A percentile compares a stretch with the other conserved stretches of the same genome.
These are phyloP conservation scores for Exophiala oligosperma DNA, from an alignment of 2,329 filamentous ascomycete genomes.

Conservation along the genomic window DNA sequence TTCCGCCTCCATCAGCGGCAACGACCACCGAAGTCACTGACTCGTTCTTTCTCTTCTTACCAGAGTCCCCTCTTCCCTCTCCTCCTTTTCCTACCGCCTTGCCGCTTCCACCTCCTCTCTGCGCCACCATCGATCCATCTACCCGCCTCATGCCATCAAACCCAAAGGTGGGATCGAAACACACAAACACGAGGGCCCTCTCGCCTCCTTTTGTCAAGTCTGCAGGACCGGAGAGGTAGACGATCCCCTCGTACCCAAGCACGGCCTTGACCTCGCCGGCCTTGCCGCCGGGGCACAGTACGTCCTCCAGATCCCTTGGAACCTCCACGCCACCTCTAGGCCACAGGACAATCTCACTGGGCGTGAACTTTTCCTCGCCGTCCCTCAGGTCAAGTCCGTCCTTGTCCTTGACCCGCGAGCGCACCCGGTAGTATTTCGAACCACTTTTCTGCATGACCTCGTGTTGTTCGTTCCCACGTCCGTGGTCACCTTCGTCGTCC, in stretches of 20 bases:
- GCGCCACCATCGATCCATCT: conserved; percentile 10
- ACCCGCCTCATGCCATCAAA: conserved; percentile 31
- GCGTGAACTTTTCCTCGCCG: conserved; percentile 41
- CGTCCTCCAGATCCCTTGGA: conserved; percentile 37
- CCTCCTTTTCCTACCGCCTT: background rate
- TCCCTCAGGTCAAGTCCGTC: conserved; percentile 32
- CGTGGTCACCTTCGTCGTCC: conserved; percentile 24
- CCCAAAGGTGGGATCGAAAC: conserved; percentile 40
- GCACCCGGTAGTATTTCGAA: conserved; percentile 26
- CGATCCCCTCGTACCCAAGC: conserved; percentile 41
- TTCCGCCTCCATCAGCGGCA: no score
- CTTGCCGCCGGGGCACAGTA: conserved; percentile 41
- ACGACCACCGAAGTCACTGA: background rate
- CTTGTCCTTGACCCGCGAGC: conserved; percentile 32
- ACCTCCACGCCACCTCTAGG: conserved; percentile 37
- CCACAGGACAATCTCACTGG: conserved; percentile 44
- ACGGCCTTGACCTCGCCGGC: conserved; percentile 36
- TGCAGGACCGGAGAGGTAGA: conserved; percentile 39
- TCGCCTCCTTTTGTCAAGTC: conserved; percentile 26
- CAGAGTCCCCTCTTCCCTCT: background rate
- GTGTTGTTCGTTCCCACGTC: conserved; percentile 22
- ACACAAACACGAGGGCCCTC: conserved; percentile 40
- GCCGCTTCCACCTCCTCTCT: conserved; percentile 11
- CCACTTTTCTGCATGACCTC: background rate
- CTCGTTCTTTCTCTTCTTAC: background rate